Conservation (phyloP, 2,329 filamentous ascomycete species). For the Dactylellina leptospora region DNA sequence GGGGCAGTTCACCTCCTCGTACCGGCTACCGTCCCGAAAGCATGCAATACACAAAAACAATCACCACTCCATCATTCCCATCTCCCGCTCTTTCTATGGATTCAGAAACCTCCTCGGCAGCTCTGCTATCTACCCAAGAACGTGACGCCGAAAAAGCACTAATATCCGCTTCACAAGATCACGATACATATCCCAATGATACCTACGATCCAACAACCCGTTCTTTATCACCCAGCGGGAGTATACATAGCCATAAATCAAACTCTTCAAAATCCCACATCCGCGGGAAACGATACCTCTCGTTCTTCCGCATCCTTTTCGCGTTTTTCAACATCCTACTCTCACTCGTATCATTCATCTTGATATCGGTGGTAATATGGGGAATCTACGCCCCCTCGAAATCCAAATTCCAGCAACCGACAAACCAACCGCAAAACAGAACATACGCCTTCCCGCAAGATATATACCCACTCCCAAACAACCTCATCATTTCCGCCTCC, state of each 20-base stretch:
- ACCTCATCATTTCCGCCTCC: slow-evolving; percentile 15
- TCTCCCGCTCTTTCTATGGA: neutral
- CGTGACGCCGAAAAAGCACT: slow-evolving; percentile 22
- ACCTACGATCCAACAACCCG: neutral
- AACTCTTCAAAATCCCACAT: slow-evolving; percentile 6
- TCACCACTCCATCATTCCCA: too few relatives aligned
- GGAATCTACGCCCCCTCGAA: slow-evolving; percentile 22
- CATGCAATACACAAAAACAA: slow-evolving; percentile 32
- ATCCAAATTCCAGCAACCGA: neutral
- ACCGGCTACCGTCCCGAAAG: slow-evolving; percentile 19
- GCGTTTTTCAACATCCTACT: slow-evolving; percentile 9
- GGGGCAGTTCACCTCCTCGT: neutral
- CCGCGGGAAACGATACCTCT: slow-evolving; percentile 23
- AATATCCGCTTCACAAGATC: slow-evolving; percentile 1
- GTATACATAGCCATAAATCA: neutral
- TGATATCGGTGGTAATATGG: slow-evolving; percentile 26
- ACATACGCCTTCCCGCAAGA: slow-evolving; percentile 36
- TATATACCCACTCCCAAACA: slow-evolving; percentile 12
- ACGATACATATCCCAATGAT: slow-evolving; percentile 12
- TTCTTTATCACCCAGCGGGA: neutral
- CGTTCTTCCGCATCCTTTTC: slow-evolving; percentile 8
- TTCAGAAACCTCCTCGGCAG: neutral
- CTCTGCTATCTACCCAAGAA: slow-evolving; percentile 32
- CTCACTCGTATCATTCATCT: slow-evolving; percentile 2
- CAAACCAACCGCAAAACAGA: neutral